Conservation (phyloP, 2,329 filamentous ascomycete species). For the Botryosphaeria dothidea region DNA sequence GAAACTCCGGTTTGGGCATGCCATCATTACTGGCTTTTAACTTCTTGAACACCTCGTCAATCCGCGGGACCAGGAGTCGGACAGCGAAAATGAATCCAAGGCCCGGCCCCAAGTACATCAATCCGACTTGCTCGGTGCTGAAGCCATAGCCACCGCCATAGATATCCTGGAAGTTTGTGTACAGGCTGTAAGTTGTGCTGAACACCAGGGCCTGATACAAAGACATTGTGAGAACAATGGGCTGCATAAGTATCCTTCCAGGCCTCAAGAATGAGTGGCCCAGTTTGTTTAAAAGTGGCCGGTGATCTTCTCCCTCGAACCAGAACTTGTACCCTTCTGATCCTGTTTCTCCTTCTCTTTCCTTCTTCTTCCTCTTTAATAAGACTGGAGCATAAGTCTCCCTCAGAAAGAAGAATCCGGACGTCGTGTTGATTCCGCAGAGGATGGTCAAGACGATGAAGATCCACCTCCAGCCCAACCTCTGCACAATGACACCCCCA, state of each 20-base stretch:
- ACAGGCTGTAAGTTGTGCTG: constrained; percentile 50
- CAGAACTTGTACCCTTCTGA: constrained; percentile 39
- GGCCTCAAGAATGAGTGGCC: constrained; percentile 41
- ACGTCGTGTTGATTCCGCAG: constrained; percentile 42
- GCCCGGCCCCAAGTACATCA: constrained; percentile 48
- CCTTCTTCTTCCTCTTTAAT: constrained; percentile 25
- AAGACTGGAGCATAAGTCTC: constrained; percentile 49
- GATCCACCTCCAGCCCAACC: constrained; percentile 50
- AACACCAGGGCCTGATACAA: constrained; percentile 50
- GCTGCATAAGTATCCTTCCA: constrained; percentile 45
- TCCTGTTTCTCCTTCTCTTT: constrained; percentile 38
- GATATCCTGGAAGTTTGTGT: constrained; percentile 51
- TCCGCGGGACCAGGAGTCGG: constrained; percentile 48
- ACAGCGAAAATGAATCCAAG: constrained; percentile 46
- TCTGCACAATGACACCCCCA: constrained; percentile 47
- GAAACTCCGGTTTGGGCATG: constrained; percentile 45
- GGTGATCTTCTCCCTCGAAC: constrained; percentile 45
- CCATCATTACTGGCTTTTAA: constrained; percentile 44
- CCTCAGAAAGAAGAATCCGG: constrained; percentile 45
- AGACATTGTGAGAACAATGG: constrained; percentile 49
- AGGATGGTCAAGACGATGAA: constrained; percentile 51
- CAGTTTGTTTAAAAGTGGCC: constrained; percentile 40
- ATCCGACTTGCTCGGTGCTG: constrained; percentile 47
- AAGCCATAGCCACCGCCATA: constrained; percentile 47
- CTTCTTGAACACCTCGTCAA: constrained; percentile 50